Conservation (phyloP, 192 early-diverging fungal genomes). For the Lobosporangium transversale region DNA sequence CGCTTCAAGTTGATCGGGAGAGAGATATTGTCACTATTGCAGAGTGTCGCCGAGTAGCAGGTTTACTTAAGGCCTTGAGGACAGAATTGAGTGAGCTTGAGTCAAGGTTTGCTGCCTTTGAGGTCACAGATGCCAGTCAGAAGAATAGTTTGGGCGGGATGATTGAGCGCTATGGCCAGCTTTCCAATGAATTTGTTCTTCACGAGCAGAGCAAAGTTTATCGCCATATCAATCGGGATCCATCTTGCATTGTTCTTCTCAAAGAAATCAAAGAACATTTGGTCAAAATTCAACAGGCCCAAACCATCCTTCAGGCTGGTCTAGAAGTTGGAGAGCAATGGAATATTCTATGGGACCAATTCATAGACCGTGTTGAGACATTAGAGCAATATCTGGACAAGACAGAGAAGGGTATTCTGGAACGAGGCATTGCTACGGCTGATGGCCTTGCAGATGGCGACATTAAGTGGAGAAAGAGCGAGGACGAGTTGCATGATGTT, state of each 20-base stretch:
- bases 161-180: conserved; percentile 12
- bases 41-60: conserved; percentile 33
- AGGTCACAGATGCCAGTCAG: conserved; percentile 20
- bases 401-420: conserved; percentile 31
- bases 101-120: conserved; percentile 1
- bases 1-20: conserved; percentile 33
- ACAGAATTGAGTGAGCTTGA: conserved; percentile 6
- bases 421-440: conserved; percentile 22
- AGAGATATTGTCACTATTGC: conserved; percentile 36
- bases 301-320: conserved; percentile 21
- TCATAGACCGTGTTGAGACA: conserved; percentile 25
- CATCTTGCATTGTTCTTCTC: conserved; percentile 21
- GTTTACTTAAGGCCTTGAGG: not conserved
- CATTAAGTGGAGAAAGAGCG: conserved; percentile 41
- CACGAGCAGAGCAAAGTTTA: conserved; percentile 26
- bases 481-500: conserved; percentile 40
- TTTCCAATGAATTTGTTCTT: conserved; percentile 25
- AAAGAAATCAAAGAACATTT: conserved; percentile 28
- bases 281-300: conserved; percentile 14
- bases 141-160: conserved; percentile 13
- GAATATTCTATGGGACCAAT: conserved; percentile 48
- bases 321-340: conserved; percentile 44
- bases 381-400: conserved; percentile 23
- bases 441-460: conserved; percentile 47
- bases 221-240: conserved; percentile 25